Base-by-base conservation (phyloP, 75 land plant species). In the Cunninghamia lanceolata region DNA sequence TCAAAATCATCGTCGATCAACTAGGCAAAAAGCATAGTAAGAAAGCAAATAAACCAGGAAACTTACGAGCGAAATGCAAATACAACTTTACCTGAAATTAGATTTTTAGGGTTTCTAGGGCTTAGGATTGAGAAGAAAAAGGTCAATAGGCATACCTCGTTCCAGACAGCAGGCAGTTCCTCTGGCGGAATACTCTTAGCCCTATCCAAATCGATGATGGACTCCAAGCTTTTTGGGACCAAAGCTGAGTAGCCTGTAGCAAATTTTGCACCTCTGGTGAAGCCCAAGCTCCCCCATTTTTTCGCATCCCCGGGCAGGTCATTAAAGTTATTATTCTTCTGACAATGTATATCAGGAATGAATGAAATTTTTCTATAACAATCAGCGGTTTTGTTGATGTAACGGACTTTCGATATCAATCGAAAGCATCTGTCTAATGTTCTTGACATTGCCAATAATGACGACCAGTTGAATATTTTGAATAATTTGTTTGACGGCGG, bases 191-290 rank as follows among this genome's bases (percentile, higher is more conserved):
- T 68, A 50, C 63, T 45, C 84, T 88, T 96, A 9, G 89, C 92
- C 70, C 94, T 90, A 80, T 94, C 96, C 36, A 95, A 25, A 87
- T 96, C 96, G 47, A 97, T 88, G 30, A 97, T 97, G 28, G 95
- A 91, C 36, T 90, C 92, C 89, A 97, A 86, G 9, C 91, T 90
- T 92, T 96, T 96, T 9, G 88, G 93, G 42, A 92, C 88, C 36
- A 97, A 89, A 4, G 98, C 93, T 19, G 93, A 85, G 88, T 95
- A 97, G 38, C 98, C 98, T 73, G 91, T 87, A 28, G 95, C 95
- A 83, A 94, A 94, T 9, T 84, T 89, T 32, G 90, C 89, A 21
- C 89, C 89, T 47, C 94, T 83, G 50, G 13, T 56, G 78, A 63
- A 88, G 39, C 95, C 94, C 59, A 91, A 84, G 9, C 91, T 87